Conservation (phyloP, 306 rosid species). For the Canavalia ensiformis region DNA sequence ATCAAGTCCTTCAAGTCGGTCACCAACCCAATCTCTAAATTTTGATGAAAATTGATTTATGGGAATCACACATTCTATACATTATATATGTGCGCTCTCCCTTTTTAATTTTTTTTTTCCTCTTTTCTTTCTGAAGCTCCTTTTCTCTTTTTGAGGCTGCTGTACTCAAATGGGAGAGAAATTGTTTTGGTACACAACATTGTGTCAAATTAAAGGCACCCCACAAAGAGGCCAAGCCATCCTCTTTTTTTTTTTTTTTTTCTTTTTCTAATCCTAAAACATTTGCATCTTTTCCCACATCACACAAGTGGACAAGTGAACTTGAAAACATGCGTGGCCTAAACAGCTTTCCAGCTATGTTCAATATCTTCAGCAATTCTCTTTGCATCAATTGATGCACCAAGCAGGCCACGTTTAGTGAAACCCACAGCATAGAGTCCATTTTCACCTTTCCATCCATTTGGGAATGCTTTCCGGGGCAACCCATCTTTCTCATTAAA, state of each 20-base stretch:
- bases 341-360: conserved; percentile 61
- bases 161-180: conserved; percentile 44
- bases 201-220: conserved; percentile 45
- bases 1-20: conserved; percentile 26
- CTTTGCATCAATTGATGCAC: conserved; percentile 79
- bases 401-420: conserved; percentile 87
- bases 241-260: neutral
- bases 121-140: conserved; percentile 23
- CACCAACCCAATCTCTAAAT: conserved; percentile 36
- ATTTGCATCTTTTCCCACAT: conserved; percentile 31
- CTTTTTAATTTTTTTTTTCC: neutral
- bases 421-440: conserved; percentile 87
- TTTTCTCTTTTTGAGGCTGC: conserved; percentile 45
- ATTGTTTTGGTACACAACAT: conserved; percentile 23
- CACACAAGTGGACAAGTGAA: conserved; percentile 50
- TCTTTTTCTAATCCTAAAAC: conserved; percentile 29
- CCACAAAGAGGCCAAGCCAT: conserved; percentile 35
- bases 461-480: conserved; percentile 72
- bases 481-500: conserved; percentile 76
- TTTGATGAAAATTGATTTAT: conserved; percentile 45
- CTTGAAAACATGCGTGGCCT: conserved; percentile 50
- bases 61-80: conserved; percentile 44
- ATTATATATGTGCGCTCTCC: conserved; percentile 19
- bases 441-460: conserved; percentile 85
- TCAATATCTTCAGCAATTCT: conserved; percentile 80